These are phyloP conservation scores for Gossypium australe DNA, from an alignment of 345 rosid species.

Conservation along the genomic window DNA sequence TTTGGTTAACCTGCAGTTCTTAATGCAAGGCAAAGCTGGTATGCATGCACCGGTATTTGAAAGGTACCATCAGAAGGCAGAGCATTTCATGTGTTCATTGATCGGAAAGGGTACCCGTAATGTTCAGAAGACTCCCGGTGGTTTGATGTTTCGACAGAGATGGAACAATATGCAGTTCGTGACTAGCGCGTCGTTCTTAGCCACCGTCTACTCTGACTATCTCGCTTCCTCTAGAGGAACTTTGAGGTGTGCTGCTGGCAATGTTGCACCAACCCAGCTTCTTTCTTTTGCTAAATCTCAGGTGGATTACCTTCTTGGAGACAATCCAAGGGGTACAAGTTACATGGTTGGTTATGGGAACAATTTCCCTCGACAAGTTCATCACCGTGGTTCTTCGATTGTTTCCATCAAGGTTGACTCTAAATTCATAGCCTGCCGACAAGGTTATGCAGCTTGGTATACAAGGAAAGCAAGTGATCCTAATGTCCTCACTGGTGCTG, in stretches of 20 bases:
- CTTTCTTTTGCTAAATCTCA: constrained; percentile 74
- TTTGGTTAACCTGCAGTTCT: constrained; percentile 38
- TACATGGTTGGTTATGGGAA: constrained; percentile 97
- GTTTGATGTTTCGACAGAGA: constrained; percentile 78
- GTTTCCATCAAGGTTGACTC: constrained; percentile 70
- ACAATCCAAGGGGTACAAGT: constrained; percentile 93
- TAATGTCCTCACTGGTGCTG: constrained; percentile 78
- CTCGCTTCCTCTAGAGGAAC: constrained; percentile 58
- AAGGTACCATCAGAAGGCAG: constrained; percentile 80
- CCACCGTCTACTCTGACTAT: constrained; percentile 75
- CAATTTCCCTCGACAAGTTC: constrained; percentile 87
- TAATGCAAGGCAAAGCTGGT: constrained; percentile 93
- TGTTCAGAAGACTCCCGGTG: constrained; percentile 86
- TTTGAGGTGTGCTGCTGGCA: constrained; percentile 58
- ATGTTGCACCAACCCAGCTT: constrained; percentile 58
- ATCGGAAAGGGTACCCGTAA: constrained; percentile 60
- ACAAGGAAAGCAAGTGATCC: constrained; percentile 77
- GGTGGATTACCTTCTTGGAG: constrained; percentile 96
- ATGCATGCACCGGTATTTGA: constrained; percentile 58
- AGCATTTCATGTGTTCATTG: constrained; percentile 83
- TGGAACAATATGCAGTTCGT: constrained; percentile 99
- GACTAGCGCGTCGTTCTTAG: constrained; percentile 76
- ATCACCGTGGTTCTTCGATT: constrained; percentile 89
- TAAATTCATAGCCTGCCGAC: constrained; percentile 74
- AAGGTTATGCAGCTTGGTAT: constrained; percentile 92